Base-by-base conservation (phyloP, 2,329 filamentous ascomycete species). In the Helotiales sp. region DNA sequence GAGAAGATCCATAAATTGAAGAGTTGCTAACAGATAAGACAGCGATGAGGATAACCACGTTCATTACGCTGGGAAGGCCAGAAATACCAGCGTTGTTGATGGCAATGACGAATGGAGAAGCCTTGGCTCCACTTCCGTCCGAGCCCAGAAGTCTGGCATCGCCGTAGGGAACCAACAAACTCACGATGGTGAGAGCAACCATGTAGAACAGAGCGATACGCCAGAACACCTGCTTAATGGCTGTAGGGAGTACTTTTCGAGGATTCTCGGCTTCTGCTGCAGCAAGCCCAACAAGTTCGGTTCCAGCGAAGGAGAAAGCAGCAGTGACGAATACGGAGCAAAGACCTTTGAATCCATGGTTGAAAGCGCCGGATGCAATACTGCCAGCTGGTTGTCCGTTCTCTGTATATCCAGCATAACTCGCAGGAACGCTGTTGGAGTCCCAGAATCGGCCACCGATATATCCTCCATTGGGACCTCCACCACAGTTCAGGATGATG, bases 361-460 rank as follows among this genome's bases (percentile, higher is more conserved):
- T 76, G 76, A 85, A 86, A 0, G 76, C 69, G 32, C 76, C 76
- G 0, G 75, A 74, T 1, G 11, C 26, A 45, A 75, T 74, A 7
- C 26, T 66, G 40, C 67, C 65, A 47, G 65, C 30, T 57, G 64
- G 13, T 50, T 71, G 52, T 15, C 45, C 20, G 22, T 37, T 62
- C 34, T 59, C 15, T 81, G 26, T 83, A 75, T 63, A 84, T 75
- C 84, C 85, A 85, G 65, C 50, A 64, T 75, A 74, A 26, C 64
- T 60, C 17, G 69, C 17, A 7, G 54, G 26, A 17, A 83, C 79
- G 37, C 82, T 81, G 4, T 81, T 80, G 0, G 82, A 82, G 15
- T 86, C 84, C 87, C 87, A 90, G 79, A 86, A 89, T 49, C 82
- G 81, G 22, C 83, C 86, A 17, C 89, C 73, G 85, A 89, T 84